A percentile compares a stretch with the other conserved stretches of the same genome.
Conservation (phyloP, 495 filamentous ascomycete species). For the Cercophora newfieldiana region DNA sequence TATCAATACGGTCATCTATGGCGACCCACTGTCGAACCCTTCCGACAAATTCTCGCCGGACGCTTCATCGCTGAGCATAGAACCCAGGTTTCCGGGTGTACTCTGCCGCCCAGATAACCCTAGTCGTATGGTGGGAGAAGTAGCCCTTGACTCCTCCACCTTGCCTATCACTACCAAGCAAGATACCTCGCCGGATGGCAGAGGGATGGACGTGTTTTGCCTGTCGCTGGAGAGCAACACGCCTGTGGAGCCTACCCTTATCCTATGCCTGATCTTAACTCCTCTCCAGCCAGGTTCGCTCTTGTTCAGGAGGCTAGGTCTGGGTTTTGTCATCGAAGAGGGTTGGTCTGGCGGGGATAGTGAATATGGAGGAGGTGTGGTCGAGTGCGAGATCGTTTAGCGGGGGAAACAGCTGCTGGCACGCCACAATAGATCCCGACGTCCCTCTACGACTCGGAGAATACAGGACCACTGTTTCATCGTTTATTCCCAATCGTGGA, state of each 20-base stretch:
- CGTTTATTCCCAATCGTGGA: too few species aligned
- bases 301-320: not conserved
- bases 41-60: not conserved
- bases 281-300: not conserved
- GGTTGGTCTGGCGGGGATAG: not conserved
- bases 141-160: not conserved
- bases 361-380: not conserved
- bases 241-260: not conserved
- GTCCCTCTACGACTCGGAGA: too few species aligned
- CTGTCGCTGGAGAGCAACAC: not conserved
- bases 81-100: not conserved
- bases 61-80: too few species aligned
- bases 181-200: not conserved
- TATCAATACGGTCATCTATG: not conserved
- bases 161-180: not conserved
- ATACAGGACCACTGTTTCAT: too few species aligned
- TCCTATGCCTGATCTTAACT: not conserved
- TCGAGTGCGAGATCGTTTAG: not conserved
- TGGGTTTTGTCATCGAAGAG: not conserved
- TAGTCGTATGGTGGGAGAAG: not conserved
- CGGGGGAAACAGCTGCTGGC: too few species aligned
- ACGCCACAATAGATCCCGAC: too few species aligned
- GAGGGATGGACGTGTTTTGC: not conserved
- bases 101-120: not conserved
- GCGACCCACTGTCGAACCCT: not conserved